phyloP scores from a whole-genome alignment of 1,139 yeast species.

The Pichia sp. region DNA sequence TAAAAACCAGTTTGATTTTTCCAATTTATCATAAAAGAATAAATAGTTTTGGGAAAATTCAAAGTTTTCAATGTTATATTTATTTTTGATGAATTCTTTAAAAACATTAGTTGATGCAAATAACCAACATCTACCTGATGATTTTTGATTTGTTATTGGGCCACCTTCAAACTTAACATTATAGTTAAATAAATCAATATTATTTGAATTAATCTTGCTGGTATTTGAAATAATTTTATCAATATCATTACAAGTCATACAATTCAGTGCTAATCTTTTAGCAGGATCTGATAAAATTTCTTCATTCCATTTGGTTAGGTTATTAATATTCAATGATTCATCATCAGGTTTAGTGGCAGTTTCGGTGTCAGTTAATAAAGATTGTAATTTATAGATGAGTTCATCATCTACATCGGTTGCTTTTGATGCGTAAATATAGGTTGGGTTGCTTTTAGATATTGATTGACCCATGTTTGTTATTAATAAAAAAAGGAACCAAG shows the following conservation, averaged over 20 bases:
- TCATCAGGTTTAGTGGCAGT: not conserved
- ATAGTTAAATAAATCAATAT: slow-evolving; percentile 45
- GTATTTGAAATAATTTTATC: slow-evolving; percentile 39
- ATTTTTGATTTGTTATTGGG: slow-evolving; percentile 53
- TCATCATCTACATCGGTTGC: slow-evolving; percentile 25
- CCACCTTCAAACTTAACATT: slow-evolving; percentile 50
- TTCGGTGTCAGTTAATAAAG: slow-evolving; percentile 13
- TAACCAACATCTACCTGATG: slow-evolving; percentile 64
- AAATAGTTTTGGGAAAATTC: slow-evolving; percentile 54
- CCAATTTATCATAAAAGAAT: slow-evolving; percentile 52
- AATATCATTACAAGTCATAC: slow-evolving; percentile 47
- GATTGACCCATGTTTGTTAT: slow-evolving; percentile 23
- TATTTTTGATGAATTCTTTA: slow-evolving; percentile 47
- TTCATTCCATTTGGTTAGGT: slow-evolving; percentile 45
- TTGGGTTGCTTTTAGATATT: slow-evolving; percentile 22
- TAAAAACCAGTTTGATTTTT: slow-evolving; percentile 54
- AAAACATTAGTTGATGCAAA: slow-evolving; percentile 61
- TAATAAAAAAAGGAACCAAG: not conserved
- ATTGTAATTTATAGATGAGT: slow-evolving; percentile 26
- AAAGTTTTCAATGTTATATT: slow-evolving; percentile 46
- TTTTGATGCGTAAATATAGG: slow-evolving; percentile 12
- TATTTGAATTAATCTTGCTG: slow-evolving; percentile 33
- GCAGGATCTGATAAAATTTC: slow-evolving; percentile 45
- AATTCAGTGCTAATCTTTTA: slow-evolving; percentile 53
- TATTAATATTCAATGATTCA: slow-evolving; percentile 32